Percentiles rank a stretch among this genome's conserved stretches.
These are phyloP conservation scores for Neurospora sublineolata DNA, from an alignment of 495 filamentous ascomycete genomes.

Conservation along the genomic window DNA sequence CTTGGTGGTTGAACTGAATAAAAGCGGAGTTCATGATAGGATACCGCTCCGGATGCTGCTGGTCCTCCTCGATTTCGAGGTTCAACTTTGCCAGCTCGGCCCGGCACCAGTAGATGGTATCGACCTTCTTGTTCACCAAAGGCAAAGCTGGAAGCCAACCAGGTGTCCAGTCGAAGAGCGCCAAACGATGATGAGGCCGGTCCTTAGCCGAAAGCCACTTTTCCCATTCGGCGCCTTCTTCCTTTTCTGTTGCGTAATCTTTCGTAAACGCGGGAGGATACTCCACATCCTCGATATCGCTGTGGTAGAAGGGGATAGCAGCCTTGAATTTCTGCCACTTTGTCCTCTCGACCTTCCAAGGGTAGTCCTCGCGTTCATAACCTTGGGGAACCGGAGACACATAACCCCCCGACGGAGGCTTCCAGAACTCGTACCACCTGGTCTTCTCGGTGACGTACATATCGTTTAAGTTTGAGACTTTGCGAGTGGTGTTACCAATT, in stretches of 20 bases:
- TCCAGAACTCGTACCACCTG: conserved; percentile 45
- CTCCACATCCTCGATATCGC: conserved; percentile 30
- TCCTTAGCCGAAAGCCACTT: conserved; percentile 71
- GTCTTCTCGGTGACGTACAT: conserved; percentile 31
- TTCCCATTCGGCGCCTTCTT: conserved; percentile 69
- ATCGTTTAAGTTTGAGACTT: conserved; percentile 29
- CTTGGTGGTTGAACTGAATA: conserved; percentile 97
- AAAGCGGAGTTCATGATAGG: conserved; percentile 97
- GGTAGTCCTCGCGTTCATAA: conserved; percentile 28
- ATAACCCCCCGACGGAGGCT: conserved; percentile 40
- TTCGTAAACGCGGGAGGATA: conserved; percentile 65
- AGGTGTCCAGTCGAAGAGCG: conserved; percentile 59
- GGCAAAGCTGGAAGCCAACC: conserved; percentile 69
- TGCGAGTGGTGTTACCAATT: conserved; percentile 35
- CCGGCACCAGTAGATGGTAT: conserved; percentile 87
- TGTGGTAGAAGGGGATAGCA: conserved; percentile 27
- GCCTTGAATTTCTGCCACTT: conserved; percentile 36
- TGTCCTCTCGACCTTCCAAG: conserved; percentile 29
- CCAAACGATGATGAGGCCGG: conserved; percentile 75
- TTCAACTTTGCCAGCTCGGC: conserved; percentile 82
- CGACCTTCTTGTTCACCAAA: conserved; percentile 78
- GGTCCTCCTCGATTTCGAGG: conserved; percentile 85
- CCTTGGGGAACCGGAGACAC: conserved; percentile 42
- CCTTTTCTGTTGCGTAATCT: conserved; percentile 49
- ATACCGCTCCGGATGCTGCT: conserved; percentile 73